Percentiles rank a stretch among this genome's conserved stretches.
phyloP scores from a whole-genome alignment of 192 early-diverging fungal genomes.

The Rhizophagus prolifer region DNA sequence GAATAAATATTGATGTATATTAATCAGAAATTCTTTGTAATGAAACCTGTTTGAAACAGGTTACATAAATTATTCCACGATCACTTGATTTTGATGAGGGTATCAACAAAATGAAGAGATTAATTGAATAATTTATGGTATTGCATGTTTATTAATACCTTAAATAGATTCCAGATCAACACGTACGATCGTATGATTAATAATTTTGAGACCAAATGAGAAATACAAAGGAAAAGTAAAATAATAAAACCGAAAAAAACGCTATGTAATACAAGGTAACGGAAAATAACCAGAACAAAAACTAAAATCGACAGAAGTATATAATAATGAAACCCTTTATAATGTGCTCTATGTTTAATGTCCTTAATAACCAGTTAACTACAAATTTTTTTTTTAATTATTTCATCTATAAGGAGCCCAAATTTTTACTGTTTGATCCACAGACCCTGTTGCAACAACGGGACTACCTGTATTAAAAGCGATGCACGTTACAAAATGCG shows the following conservation, averaged over 20 bases:
- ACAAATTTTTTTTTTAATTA: not conserved
- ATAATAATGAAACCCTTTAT: not conserved
- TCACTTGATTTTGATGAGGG: no score
- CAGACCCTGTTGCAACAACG: slow-evolving; percentile 82
- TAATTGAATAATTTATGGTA: not conserved
- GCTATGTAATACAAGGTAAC: not conserved
- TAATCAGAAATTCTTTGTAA: not conserved
- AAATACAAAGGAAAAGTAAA: not conserved
- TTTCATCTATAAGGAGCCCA: slow-evolving; percentile 50
- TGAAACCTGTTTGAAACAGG: not conserved
- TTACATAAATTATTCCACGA: not conserved
- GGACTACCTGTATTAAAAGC: slow-evolving; percentile 66
- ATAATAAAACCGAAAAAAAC: not conserved
- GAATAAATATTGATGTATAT: no score
- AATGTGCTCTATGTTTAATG: not conserved
- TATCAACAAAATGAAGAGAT: no score
- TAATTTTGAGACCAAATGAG: not conserved
- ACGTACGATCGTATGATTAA: not conserved
- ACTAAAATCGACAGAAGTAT: not conserved
- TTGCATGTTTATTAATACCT: not conserved
- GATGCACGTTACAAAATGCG: slow-evolving; percentile 88
- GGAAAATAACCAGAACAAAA: not conserved
- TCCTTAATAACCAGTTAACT: not conserved
- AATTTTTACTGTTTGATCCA: slow-evolving; percentile 75
- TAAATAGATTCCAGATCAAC: not conserved